Conservation (phyloP, 2,329 filamentous ascomycete species). For the Colletotrichum costaricense region DNA sequence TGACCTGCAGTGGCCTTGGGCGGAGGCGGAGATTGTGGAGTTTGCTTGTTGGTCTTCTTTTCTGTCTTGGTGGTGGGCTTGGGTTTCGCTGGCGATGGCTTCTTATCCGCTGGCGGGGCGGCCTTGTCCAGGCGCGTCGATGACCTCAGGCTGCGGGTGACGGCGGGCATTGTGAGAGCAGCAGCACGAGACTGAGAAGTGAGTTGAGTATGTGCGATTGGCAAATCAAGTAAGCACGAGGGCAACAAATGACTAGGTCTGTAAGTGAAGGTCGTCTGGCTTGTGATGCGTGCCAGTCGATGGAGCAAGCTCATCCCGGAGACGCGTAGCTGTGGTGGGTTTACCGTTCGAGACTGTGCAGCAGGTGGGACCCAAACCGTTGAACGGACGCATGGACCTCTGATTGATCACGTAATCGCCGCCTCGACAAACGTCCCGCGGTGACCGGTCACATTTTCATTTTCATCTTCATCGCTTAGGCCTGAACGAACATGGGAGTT, state of each 20-base stretch:
- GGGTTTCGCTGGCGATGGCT: background rate
- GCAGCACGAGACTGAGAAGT: no score
- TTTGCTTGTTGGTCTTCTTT: background rate
- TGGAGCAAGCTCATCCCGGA: background rate
- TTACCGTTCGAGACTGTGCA: background rate
- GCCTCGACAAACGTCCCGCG: background rate
- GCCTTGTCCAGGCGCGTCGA: constrained; percentile 17
- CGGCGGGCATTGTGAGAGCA: constrained; percentile 7
- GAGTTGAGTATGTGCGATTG: no score
- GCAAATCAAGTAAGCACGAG: background rate
- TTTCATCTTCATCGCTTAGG: background rate
- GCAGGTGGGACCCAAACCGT: background rate
- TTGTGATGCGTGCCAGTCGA: background rate
- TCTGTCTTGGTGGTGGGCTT: background rate
- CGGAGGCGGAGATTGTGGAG: background rate
- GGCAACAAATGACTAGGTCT: background rate
- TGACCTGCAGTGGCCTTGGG: background rate
- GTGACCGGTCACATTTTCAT: background rate
- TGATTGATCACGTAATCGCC: constrained; percentile 4
- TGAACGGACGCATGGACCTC: background rate
- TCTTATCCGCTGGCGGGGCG: background rate
- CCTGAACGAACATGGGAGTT: background rate
- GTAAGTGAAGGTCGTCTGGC: background rate
- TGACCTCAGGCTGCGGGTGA: constrained; percentile 27
- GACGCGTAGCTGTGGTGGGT: constrained; percentile 6